Percentiles rank a stretch among this genome's conserved stretches.
These are phyloP conservation scores for Metschnikowia borealis DNA, from an alignment of 805 yeast genomes.

Conservation along the genomic window DNA sequence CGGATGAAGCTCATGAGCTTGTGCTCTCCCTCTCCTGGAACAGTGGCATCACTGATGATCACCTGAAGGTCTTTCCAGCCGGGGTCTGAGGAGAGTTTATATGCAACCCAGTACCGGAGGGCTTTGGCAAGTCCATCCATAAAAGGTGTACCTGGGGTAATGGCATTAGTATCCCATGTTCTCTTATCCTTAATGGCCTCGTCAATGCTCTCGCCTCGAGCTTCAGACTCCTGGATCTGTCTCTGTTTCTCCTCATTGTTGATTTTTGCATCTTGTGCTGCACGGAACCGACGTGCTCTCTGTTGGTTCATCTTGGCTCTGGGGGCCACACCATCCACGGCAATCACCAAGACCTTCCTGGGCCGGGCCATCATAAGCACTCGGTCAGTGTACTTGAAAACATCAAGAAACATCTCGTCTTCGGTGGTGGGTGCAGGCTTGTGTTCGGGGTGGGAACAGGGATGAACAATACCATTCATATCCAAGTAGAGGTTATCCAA, in stretches of 20 bases:
- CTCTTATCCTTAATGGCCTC: constrained; percentile 67
- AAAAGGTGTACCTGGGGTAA: constrained; percentile 98
- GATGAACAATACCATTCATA: constrained; percentile 99
- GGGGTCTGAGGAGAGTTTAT: constrained; percentile 81
- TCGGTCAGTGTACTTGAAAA: constrained; percentile 88
- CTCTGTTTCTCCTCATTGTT: constrained; percentile 67
- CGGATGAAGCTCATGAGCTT: constrained; percentile 95
- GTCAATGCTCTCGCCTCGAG: constrained; percentile 72
- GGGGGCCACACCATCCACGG: constrained; percentile 99
- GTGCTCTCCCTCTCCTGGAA: constrained; percentile 99
- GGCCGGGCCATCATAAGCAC: constrained; percentile 94
- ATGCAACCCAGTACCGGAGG: constrained; percentile 87
- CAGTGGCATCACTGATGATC: constrained; percentile 90
- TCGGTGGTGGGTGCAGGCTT: constrained; percentile 95
- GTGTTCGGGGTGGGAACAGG: constrained; percentile 97
- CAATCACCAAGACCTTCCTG: constrained; percentile 85
- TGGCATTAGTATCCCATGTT: constrained; percentile 93
- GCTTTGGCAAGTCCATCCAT: constrained; percentile 87
- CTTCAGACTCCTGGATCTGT: constrained; percentile 54
- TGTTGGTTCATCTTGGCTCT: constrained; percentile 98
- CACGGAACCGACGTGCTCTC: constrained; percentile 85
- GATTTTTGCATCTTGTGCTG: constrained; percentile 86
- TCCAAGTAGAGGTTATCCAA: constrained; percentile 89
- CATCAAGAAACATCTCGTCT: constrained; percentile 93
- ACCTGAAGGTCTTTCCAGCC: constrained; percentile 91